These are phyloP conservation scores for Fusarium sacchari DNA, from an alignment of 2,329 filamentous ascomycete species.

Conservation along the genomic window DNA sequence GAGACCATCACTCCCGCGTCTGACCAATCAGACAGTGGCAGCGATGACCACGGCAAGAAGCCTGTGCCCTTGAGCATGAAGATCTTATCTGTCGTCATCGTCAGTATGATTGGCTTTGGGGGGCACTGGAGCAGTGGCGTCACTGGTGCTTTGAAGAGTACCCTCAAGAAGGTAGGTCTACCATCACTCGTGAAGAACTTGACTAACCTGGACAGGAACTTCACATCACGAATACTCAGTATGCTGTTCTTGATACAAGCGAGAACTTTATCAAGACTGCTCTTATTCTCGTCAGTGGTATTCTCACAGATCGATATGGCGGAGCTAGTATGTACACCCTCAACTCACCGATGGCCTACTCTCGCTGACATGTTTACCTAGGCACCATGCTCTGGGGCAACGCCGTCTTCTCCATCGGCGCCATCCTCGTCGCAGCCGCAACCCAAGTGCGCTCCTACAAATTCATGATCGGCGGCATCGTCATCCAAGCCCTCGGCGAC, in stretches of 20 bases:
- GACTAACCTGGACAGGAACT: slow-evolving; percentile 53
- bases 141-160: slow-evolving; percentile 69
- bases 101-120: slow-evolving; percentile 67
- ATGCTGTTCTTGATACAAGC: slow-evolving; percentile 66
- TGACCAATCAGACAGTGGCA: slow-evolving; percentile 22
- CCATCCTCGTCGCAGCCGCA: slow-evolving; percentile 67
- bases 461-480: slow-evolving; percentile 68
- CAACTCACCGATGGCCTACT: no score
- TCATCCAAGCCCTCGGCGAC: slow-evolving; percentile 68
- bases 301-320: slow-evolving; percentile 67
- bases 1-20: slow-evolving; percentile 11
- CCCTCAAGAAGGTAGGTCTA: slow-evolving; percentile 61
- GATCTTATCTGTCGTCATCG: slow-evolving; percentile 57
- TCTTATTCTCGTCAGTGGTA: slow-evolving; percentile 63
- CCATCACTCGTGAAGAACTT: rapidly evolving
- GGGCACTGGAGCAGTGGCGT: slow-evolving; percentile 69
- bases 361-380: slow-evolving; percentile 4
- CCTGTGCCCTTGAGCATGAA: slow-evolving; percentile 46
- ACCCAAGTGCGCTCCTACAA: slow-evolving; percentile 65
- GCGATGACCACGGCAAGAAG: slow-evolving; percentile 33
- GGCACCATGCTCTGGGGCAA: slow-evolving; percentile 70
- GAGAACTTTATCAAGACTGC: slow-evolving; percentile 70
- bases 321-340: slow-evolving; percentile 57
- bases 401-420: slow-evolving; percentile 65
- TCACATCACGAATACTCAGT: slow-evolving; percentile 68